Conservation (phyloP, 2,329 filamentous ascomycete species). For the Pyrenophora teres region DNA sequence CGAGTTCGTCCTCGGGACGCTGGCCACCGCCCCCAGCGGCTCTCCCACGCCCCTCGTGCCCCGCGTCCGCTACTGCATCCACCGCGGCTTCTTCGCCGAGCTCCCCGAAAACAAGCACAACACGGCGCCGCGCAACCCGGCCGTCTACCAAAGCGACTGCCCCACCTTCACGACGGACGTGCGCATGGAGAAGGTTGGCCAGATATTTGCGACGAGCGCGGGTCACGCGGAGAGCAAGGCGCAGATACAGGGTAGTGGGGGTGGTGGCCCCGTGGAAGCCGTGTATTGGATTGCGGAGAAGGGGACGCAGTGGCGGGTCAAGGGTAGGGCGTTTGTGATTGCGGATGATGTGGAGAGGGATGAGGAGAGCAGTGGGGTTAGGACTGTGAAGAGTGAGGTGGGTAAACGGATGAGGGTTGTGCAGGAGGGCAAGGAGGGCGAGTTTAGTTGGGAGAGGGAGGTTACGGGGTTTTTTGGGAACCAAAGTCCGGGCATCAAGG, state of each 20-base stretch:
- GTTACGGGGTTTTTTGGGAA: conserved; percentile 91
- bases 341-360: conserved; percentile 67
- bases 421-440: conserved; percentile 49
- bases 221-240: conserved; percentile 52
- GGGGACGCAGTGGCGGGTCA: conserved; percentile 82
- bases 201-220: conserved; percentile 64
- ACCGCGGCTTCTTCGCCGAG: conserved; percentile 79
- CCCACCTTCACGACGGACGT: conserved; percentile 85
- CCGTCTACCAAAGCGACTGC: conserved; percentile 74
- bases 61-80: conserved; percentile 79
- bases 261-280: conserved; percentile 76
- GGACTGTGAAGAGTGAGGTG: conserved; percentile 65
- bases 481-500: conserved; percentile 77
- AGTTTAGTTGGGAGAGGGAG: conserved; percentile 80
- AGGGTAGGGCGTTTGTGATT: conserved; percentile 76
- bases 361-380: conserved; percentile 58
- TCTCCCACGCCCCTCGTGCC: conserved; percentile 52
- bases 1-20: conserved; percentile 58
- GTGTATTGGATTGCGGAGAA: conserved; percentile 77
- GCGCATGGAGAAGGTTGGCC: conserved; percentile 80
- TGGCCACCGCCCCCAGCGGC: conserved; percentile 50
- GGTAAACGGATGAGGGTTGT: conserved; percentile 66
- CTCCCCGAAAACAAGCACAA: conserved; percentile 76
- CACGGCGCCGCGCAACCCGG: conserved; percentile 73
- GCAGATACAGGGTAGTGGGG: conserved; percentile 58